Evolutionary conservation across 352 stramenopile genomes (phyloP).

Genomic region (Globisporangium perplexum): DNA sequence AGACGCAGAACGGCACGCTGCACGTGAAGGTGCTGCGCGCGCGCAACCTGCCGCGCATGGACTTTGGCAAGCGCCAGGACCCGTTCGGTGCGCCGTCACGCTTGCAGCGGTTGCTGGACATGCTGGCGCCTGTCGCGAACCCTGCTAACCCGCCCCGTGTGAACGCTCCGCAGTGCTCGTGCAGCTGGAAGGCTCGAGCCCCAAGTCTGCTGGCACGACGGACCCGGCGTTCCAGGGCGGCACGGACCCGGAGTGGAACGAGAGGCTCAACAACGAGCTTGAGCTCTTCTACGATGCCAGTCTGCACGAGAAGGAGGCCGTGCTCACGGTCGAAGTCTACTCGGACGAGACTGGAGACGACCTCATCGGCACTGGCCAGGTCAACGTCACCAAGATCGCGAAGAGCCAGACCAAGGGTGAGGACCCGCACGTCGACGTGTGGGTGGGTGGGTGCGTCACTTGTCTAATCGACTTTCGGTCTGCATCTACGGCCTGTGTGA

Average conservation of each 20-base stretch:
- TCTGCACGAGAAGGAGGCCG: slow-evolving; percentile 34
- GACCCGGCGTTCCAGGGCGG: slow-evolving; percentile 62
- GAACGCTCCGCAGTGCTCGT: slow-evolving; percentile 41
- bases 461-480: not conserved
- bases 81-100: slow-evolving; percentile 39
- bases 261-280: slow-evolving; percentile 70
- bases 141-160: not conserved
- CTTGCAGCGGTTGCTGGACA: not conserved
- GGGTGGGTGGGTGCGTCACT: not conserved
- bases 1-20: slow-evolving; percentile 52
- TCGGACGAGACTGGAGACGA: slow-evolving; percentile 66
- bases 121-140: too few relatives aligned
- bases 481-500: not conserved
- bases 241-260: slow-evolving; percentile 57
- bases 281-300: slow-evolving; percentile 75
- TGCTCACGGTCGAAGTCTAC: slow-evolving; percentile 66
- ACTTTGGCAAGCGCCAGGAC: slow-evolving; percentile 79
- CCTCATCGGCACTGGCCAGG: slow-evolving; percentile 63
- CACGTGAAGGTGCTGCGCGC: slow-evolving; percentile 67
- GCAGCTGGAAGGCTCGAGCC: slow-evolving; percentile 55
- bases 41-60: slow-evolving; percentile 59
- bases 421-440: not conserved
- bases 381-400: slow-evolving; percentile 40
- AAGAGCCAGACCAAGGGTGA: slow-evolving; percentile 28
- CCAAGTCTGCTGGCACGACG: slow-evolving; percentile 54